Conservation (phyloP, 2,329 filamentous ascomycete species). For the Alternaria sp. region DNA sequence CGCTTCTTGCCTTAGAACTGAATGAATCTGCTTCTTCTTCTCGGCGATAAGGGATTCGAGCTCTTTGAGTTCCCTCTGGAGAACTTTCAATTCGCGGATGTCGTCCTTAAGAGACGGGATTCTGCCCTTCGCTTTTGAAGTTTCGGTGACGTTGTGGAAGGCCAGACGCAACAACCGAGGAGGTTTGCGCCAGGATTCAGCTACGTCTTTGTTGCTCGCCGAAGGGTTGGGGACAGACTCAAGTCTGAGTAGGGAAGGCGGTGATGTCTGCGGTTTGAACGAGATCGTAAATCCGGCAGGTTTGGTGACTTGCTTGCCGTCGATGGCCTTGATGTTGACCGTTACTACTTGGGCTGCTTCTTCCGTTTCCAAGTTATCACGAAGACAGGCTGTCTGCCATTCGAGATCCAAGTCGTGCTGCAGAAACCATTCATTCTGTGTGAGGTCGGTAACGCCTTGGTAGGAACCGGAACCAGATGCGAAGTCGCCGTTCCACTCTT, state of each 20-base stretch:
- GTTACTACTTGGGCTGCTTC: constrained; percentile 48
- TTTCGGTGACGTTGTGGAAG: constrained; percentile 16
- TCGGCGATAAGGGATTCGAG: constrained; percentile 47
- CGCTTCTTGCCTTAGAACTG: constrained; percentile 37
- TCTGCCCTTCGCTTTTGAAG: constrained; percentile 6
- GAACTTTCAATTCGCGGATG: constrained; percentile 49
- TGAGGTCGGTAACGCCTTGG: constrained; percentile 34
- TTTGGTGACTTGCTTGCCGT: constrained; percentile 39
- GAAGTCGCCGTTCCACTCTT: constrained; percentile 48
- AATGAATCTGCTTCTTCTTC: constrained; percentile 45
- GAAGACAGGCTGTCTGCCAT: constrained; percentile 50
- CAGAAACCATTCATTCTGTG: constrained; percentile 42
- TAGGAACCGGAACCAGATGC: constrained; percentile 45
- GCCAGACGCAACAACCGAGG: constrained; percentile 42
- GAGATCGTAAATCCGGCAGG: constrained; percentile 49
- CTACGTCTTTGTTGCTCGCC: constrained; percentile 31
- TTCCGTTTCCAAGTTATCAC: constrained; percentile 33
- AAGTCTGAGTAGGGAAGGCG: constrained; percentile 46
- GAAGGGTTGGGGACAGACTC: constrained; percentile 41
- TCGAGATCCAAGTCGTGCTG: constrained; percentile 47
- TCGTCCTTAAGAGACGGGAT: constrained; percentile 45
- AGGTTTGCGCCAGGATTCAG: constrained; percentile 48
- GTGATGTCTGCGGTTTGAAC: constrained; percentile 47
- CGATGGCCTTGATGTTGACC: constrained; percentile 48
- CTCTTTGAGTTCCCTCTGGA: constrained; percentile 48